Evolutionary conservation across 139 green algal genomes (phyloP).

Genomic region (Chlorella ohadii): DNA sequence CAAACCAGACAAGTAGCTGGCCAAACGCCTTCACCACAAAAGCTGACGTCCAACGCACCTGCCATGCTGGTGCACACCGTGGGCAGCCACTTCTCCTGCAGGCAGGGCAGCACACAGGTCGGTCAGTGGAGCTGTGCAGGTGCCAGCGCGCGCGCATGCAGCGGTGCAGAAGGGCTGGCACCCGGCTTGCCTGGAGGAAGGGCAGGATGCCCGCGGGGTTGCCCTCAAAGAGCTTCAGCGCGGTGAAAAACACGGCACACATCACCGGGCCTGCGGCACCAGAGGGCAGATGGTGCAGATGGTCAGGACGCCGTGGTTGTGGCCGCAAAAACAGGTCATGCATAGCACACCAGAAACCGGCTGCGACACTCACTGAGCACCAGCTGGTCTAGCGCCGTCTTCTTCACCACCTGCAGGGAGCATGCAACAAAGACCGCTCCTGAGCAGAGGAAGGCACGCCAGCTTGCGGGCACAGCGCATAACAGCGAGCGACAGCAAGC

Average conservation of each 20-base stretch:
- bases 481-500: too few relatives aligned
- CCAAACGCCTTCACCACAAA: too few relatives aligned
- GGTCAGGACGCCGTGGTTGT: not conserved
- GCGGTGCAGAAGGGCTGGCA: too few relatives aligned
- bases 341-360: not conserved
- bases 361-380: not conserved
- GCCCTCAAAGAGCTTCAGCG: constrained; percentile 28
- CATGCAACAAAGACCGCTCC: too few relatives aligned
- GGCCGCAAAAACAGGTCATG: too few relatives aligned
- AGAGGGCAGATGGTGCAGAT: too few relatives aligned
- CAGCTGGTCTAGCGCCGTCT: constrained; percentile 29
- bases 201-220: constrained; percentile 12
- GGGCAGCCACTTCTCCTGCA: constrained; percentile 32
- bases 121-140: not conserved
- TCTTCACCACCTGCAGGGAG: constrained; percentile 6
- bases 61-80: constrained; percentile 33
- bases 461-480: too few relatives aligned
- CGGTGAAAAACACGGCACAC: constrained; percentile 9
- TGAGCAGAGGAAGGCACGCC: too few relatives aligned
- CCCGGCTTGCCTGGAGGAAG: constrained; percentile 28
- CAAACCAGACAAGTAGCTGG: too few relatives aligned
- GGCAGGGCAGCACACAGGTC: not conserved
- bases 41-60: not conserved
- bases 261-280: not conserved
- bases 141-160: not conserved